Conservation (phyloP, 768 basidiomycete genomes). For the Leucosporidium scottii region DNA sequence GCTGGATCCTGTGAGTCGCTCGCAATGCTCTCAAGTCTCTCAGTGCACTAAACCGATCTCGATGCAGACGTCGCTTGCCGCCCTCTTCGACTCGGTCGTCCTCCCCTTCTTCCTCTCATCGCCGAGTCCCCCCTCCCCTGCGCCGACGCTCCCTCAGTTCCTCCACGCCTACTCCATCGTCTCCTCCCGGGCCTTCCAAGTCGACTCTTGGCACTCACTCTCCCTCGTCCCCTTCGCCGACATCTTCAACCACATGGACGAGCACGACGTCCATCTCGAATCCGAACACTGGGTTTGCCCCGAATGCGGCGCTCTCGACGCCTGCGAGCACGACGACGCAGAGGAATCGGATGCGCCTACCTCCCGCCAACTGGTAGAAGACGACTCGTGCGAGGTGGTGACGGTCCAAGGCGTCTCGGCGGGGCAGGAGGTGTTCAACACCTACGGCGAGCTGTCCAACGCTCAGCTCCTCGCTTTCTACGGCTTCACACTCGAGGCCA, state of each 20-base stretch:
- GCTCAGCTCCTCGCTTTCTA: slow-evolving; percentile 61
- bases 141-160: slow-evolving; percentile 42
- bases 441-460: slow-evolving; percentile 60
- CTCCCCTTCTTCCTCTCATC: slow-evolving; percentile 26
- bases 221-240: slow-evolving; percentile 53
- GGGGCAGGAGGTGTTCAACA: slow-evolving; percentile 62
- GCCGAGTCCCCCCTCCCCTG: not conserved
- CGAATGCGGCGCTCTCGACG: slow-evolving; percentile 59
- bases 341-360: not conserved
- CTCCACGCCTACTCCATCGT: slow-evolving; percentile 59
- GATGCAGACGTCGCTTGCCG: slow-evolving; percentile 56
- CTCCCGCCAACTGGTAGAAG: slow-evolving; percentile 15
- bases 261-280: slow-evolving; percentile 17
- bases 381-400: slow-evolving; percentile 58
- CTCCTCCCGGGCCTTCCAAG: slow-evolving; percentile 71
- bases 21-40: not conserved
- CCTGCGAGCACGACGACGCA: slow-evolving; percentile 59
- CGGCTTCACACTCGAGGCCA: slow-evolving; percentile 67
- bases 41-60: not conserved
- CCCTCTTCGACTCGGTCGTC: slow-evolving; percentile 44
- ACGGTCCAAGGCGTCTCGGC: slow-evolving; percentile 51
- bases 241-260: slow-evolving; percentile 45
- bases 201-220: slow-evolving; percentile 72
- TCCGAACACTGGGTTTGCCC: slow-evolving; percentile 63
- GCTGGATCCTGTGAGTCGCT: slow-evolving; percentile 1